Evolutionary conservation across 2,329 filamentous ascomycete species (phyloP).

Genomic region (Nemania abortiva): DNA sequence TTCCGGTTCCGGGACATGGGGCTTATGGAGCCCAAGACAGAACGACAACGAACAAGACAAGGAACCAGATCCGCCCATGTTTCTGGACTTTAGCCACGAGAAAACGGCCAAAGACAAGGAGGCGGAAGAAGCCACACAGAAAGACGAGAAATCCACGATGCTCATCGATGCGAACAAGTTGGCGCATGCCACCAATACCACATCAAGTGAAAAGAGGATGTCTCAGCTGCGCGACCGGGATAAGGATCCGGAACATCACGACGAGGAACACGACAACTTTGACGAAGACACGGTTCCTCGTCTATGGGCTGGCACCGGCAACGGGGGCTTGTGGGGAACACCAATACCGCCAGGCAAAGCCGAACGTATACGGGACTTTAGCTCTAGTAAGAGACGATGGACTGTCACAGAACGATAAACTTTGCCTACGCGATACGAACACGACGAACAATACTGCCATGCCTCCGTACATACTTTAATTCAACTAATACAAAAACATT

Average conservation of each 20-base stretch:
- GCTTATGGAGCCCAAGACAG: slow-evolving; percentile 56
- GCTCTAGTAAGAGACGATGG: slow-evolving; percentile 48
- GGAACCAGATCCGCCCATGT: slow-evolving; percentile 53
- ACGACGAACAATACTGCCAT: background rate
- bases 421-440: background rate
- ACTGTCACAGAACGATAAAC: slow-evolving; percentile 48
- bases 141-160: slow-evolving; percentile 20
- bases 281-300: slow-evolving; percentile 41
- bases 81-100: slow-evolving; percentile 64
- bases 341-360: slow-evolving; percentile 49
- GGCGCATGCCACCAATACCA: background rate
- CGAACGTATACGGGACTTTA: slow-evolving; percentile 48
- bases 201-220: background rate
- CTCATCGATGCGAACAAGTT: background rate
- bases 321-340: slow-evolving; percentile 47
- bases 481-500: background rate
- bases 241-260: slow-evolving; percentile 31
- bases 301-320: slow-evolving; percentile 46
- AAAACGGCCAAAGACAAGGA: slow-evolving; percentile 43
- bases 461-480: too few species aligned
- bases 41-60: slow-evolving; percentile 46
- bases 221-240: background rate
- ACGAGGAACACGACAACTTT: slow-evolving; percentile 48
- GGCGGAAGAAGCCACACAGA: slow-evolving; percentile 41
- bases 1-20: slow-evolving; percentile 56